phyloP scores from a whole-genome alignment of 495 filamentous ascomycete species.

The Podospora didyma region DNA sequence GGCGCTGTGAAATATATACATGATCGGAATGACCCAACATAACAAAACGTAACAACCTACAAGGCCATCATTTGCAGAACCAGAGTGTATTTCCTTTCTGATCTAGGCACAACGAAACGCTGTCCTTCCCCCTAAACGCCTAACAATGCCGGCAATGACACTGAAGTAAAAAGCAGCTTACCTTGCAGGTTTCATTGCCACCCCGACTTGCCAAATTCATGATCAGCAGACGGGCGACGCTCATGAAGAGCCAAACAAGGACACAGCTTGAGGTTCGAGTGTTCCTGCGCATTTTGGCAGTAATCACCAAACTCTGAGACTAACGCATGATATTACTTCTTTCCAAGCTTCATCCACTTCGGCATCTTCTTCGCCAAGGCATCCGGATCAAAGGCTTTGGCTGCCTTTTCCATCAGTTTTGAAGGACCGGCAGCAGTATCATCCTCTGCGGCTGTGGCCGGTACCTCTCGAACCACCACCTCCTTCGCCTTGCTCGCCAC shows the following conservation, averaged over 20 bases:
- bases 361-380: conserved; percentile 50
- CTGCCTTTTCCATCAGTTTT: conserved; percentile 39
- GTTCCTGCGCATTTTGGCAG: no score
- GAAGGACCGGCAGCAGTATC: conserved; percentile 27
- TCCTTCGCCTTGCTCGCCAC: conserved; percentile 63
- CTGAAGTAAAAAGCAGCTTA: conserved; percentile 3
- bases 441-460: conserved; percentile 40
- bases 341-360: conserved; percentile 67
- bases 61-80: neutral
- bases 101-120: neutral
- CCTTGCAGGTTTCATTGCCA: no score
- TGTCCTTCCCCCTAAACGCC: conserved; percentile 1
- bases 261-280: no score
- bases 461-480: conserved; percentile 47
- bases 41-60: neutral
- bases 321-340: no score
- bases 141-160: conserved; percentile 12
- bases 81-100: neutral
- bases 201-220: no score
- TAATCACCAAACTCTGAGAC: no score
- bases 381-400: conserved; percentile 34
- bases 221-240: no score
- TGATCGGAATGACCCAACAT: neutral
- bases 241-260: no score
- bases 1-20: neutral